Base-by-base conservation (phyloP, 495 filamentous ascomycete species). In the Penicillium chermesinum region DNA sequence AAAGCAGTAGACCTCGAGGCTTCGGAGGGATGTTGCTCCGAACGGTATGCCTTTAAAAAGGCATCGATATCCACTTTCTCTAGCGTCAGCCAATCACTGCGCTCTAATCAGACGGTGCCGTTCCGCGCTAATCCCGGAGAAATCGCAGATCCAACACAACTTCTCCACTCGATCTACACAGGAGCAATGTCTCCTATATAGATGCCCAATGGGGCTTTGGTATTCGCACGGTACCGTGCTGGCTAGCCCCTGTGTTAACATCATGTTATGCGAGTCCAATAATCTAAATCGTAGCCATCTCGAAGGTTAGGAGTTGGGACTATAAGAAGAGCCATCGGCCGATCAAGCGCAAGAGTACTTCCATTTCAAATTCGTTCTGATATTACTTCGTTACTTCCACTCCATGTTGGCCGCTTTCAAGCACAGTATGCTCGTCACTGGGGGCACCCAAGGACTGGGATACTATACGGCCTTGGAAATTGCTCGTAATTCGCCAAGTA, bases 391-490 rank as follows among this genome's bases (percentile, higher is more conserved):
- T n/a, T 30, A 30, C 25, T 30, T 30, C 25, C 7, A 0, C 7
- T 18, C 10, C n/a, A 55, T 50, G 42, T 14, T 41, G 6, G 17
- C 20, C 18, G 48, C 35, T 8, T 51, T 48, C 30, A 32, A 50
- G 30, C 44, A 61, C 36, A 65, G 63, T 30, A 60, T 76, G 41
- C 54, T 77, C 7, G 56, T 77, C 6, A 78, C 74, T 20, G 75
- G 73, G 30, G 62, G 74, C 37, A 77, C 54, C 41, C 58, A 45
- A 10, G 64, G 64, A 5, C 21, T 71, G 5, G 53, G 74, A 53
- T 59, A 73, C 57, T 32, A 61, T 41, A 51, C 65, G 64, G 52
- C 64, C 47, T 33, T 64, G 22, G 25, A 52, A 44, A 41, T 75
- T 62, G 61, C 52, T 58, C 39, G 61, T 34, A 34, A 48, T 38